phyloP scores from a whole-genome alignment of 768 basidiomycete species.

The Hericium rajendrae region DNA sequence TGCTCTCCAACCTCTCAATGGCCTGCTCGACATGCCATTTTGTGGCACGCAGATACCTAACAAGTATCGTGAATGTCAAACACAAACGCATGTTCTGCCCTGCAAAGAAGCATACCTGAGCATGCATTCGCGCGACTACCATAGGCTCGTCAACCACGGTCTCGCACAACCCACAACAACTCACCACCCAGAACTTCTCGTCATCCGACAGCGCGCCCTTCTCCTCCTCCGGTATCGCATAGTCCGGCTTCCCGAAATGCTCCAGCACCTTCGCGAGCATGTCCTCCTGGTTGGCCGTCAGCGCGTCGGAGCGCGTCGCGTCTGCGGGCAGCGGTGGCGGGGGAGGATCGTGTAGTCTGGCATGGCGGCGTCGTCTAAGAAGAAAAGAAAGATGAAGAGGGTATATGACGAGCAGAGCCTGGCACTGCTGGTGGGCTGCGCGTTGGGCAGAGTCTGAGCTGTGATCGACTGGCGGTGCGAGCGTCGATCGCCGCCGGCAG shows the following conservation, averaged over 20 bases:
- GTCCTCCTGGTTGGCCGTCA: slow-evolving; percentile 36
- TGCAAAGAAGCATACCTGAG: slow-evolving; percentile 34
- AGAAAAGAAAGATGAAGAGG: too few relatives aligned
- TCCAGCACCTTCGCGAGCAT: slow-evolving; percentile 45
- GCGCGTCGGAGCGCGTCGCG: slow-evolving; percentile 10
- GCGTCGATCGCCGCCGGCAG: not conserved
- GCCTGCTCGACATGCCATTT: slow-evolving; percentile 59
- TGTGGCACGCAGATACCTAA: slow-evolving; percentile 64
- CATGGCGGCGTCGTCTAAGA: not conserved
- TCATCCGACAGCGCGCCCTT: slow-evolving; percentile 41
- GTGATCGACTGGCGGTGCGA: too few relatives aligned
- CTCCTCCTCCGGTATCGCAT: slow-evolving; percentile 38
- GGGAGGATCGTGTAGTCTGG: slow-evolving; percentile 6
- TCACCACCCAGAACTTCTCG: slow-evolving; percentile 71
- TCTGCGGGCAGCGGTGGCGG: slow-evolving; percentile 2
- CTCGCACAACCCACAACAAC: slow-evolving; percentile 14
- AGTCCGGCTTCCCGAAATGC: slow-evolving; percentile 48
- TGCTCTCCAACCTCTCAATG: slow-evolving; percentile 59
- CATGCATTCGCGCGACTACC: slow-evolving; percentile 57
- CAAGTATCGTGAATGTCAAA: not conserved
- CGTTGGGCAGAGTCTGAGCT: too few relatives aligned
- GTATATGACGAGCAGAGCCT: not conserved
- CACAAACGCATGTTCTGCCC: not conserved
- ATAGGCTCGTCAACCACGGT: not conserved
- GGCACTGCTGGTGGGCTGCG: not conserved